Base-by-base conservation (phyloP, 176 grass and related monocot species). In the Puccinellia tenuiflora region DNA sequence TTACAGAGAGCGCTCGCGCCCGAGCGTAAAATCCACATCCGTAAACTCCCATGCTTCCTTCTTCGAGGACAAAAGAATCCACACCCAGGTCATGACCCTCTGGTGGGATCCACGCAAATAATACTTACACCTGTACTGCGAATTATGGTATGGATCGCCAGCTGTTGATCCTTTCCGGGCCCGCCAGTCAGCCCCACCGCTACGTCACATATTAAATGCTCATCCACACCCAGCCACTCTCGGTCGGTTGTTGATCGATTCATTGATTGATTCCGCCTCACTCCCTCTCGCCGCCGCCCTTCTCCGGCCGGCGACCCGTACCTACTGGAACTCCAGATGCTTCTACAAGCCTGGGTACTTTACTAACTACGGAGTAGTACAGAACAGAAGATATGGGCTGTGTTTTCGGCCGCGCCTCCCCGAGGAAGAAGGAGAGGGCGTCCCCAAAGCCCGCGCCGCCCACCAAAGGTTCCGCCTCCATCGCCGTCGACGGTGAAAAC, bases 371-470 rank as follows among this genome's bases (percentile, higher is more conserved):
- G n/a, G n/a, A 37, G 35, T 37, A 43, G 39, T 30, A n/a, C n/a
- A n/a, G 29, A 1, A 13, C 9, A 7, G 54, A 68, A 7, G 54
- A 68, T 35, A 90, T 90, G 88, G 88, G 88, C 57, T 90, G 88
- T 75, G 84, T 86, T 47, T 86, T 90, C 79, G 84, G 84, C 34
- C 84, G 79, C 74, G 35, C 78, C 37, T 42, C 72, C 37, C 24
- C 21, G 80, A 57, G 53, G 55, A 29, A 35, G 34, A 65, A 83
- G 79, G n/a, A 83, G 66, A 60, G 39, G 73, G 37, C 67, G 28
- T 82, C 84, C 10, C 79, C 88, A 34, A 37, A 51, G 63, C 50
- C 79, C 9, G 38, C 53, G 5, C 20, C 53, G 5, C 20, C 51
- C 15, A 20, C 69, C 0, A 61, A 35, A 18, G 83, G n/a, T 2